Percentiles rank a stretch among this genome's conserved stretches.
These are phyloP conservation scores for Malus sieversii DNA, from an alignment of 306 rosid species.

Conservation along the genomic window DNA sequence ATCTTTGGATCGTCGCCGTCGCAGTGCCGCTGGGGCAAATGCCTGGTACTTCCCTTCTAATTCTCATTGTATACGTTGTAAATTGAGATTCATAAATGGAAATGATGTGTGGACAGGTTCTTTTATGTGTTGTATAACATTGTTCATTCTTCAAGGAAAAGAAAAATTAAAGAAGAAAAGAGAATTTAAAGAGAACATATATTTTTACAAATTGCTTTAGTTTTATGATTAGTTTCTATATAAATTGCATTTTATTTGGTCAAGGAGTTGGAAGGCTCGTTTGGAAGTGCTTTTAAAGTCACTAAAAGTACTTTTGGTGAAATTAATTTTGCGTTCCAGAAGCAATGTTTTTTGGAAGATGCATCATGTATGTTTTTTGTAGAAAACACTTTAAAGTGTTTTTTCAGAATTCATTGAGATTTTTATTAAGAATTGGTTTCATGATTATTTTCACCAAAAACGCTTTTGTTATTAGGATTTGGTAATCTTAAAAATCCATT, in stretches of 20 bases:
- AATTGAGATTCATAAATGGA: constrained; percentile 44
- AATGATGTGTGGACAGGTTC: constrained; percentile 56
- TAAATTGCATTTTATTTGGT: background rate
- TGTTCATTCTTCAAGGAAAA: constrained; percentile 43
- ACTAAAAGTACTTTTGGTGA: no score
- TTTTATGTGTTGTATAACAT: constrained; percentile 43
- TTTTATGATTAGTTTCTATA: background rate
- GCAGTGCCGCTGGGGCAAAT: constrained; percentile 33
- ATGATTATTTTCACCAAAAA: no score
- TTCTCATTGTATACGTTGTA: constrained; percentile 73
- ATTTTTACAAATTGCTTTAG: constrained; percentile 2
- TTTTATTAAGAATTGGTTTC: no score
- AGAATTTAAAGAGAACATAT: constrained; percentile 16
- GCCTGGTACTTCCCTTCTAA: constrained; percentile 34
- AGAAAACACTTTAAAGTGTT: no score
- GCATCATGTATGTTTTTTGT: no score
- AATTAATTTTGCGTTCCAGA: no score
- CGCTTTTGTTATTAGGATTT: background rate
- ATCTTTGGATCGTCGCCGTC: constrained; percentile 29
- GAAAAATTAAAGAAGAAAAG: constrained; percentile 21
- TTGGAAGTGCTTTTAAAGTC: no score
- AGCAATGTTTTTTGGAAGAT: no score
- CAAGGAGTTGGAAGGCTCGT: no score
- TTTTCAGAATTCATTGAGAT: no score
- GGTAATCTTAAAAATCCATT: background rate